Percentiles rank a stretch among this genome's conserved stretches.
These are phyloP conservation scores for Saccharomycopsis lassenensis DNA, from an alignment of 805 yeast species.

Conservation along the genomic window DNA sequence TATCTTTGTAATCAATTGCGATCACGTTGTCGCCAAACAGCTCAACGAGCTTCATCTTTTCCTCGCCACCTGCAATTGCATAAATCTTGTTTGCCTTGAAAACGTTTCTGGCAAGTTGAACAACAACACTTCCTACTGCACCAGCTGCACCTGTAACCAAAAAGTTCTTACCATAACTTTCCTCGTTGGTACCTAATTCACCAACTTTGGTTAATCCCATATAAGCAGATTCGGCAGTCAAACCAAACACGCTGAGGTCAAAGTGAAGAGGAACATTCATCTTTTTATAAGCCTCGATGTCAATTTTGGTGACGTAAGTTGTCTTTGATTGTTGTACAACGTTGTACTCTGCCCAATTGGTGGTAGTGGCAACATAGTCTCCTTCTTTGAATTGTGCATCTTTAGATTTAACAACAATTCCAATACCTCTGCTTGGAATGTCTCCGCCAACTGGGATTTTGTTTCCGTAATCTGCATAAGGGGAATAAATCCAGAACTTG, in stretches of 20 bases:
- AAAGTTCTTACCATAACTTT: constrained; percentile 32
- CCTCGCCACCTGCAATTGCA: constrained; percentile 52
- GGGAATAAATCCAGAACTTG: constrained; percentile 39
- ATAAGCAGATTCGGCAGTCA: constrained; percentile 54
- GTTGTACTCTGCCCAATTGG: constrained; percentile 40
- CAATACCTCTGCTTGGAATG: constrained; percentile 41
- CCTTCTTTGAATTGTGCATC: constrained; percentile 32
- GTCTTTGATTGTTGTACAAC: too few species aligned
- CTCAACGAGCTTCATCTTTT: constrained; percentile 43
- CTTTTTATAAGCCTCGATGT: too few species aligned
- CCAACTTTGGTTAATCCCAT: constrained; percentile 41
- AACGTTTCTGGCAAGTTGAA: constrained; percentile 44
- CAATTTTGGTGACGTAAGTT: constrained; percentile 16
- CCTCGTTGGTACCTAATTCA: constrained; percentile 30
- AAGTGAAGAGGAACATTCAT: constrained; percentile 3
- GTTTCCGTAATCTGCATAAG: constrained; percentile 23
- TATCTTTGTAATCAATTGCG: constrained; percentile 42
- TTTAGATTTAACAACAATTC: constrained; percentile 38
- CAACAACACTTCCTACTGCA: constrained; percentile 55
- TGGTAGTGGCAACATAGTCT: constrained; percentile 29
- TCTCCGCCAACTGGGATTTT: constrained; percentile 31
- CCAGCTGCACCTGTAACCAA: constrained; percentile 60
- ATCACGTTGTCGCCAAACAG: constrained; percentile 42
- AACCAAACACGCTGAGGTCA: constrained; percentile 30
- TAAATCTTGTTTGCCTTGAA: constrained; percentile 44